Percentiles rank a stretch among this genome's conserved stretches.
Conservation (phyloP, 306 rosid genomes). For the Benincasa hispida region DNA sequence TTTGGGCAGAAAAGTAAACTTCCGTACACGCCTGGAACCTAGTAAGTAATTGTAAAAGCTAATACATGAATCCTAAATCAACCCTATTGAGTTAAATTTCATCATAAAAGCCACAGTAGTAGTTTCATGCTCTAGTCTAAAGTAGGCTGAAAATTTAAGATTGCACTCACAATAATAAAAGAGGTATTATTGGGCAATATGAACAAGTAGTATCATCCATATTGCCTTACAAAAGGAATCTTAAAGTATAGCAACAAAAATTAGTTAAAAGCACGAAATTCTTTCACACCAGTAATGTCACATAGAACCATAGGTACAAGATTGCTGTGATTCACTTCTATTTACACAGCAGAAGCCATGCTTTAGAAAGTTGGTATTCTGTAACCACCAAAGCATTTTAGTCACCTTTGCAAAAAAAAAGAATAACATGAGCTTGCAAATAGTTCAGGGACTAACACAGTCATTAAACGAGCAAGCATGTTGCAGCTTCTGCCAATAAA, state of each 20-base stretch:
- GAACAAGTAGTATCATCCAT: constrained; percentile 23
- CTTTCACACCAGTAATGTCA: constrained; percentile 41
- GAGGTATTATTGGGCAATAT: constrained; percentile 26
- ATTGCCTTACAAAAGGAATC: constrained; percentile 25
- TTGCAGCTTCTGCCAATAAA: constrained; percentile 25
- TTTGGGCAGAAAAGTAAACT: neutral
- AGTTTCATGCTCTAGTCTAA: constrained; percentile 18
- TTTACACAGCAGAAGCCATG: constrained; percentile 61
- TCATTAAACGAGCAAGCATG: constrained; percentile 22
- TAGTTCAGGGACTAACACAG: constrained; percentile 34
- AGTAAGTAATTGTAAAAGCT: neutral
- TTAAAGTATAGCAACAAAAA: constrained; percentile 28
- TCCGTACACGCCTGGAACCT: neutral
- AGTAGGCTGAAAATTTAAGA: constrained; percentile 14
- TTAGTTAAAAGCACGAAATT: constrained; percentile 12
- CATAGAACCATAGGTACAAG: constrained; percentile 52
- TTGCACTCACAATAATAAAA: constrained; percentile 33
- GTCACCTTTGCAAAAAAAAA: constrained; percentile 39
- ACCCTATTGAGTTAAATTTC: neutral
- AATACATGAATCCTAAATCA: neutral
- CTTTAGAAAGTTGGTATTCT: constrained; percentile 39
- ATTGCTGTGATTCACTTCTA: constrained; percentile 44
- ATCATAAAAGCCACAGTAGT: constrained; percentile 13
- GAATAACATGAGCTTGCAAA: constrained; percentile 32
- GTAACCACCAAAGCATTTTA: constrained; percentile 37